A percentile compares a stretch with the other conserved stretches of the same genome.
Conservation (phyloP, 108 stramenopile genomes). For the Nitzschia palea region DNA sequence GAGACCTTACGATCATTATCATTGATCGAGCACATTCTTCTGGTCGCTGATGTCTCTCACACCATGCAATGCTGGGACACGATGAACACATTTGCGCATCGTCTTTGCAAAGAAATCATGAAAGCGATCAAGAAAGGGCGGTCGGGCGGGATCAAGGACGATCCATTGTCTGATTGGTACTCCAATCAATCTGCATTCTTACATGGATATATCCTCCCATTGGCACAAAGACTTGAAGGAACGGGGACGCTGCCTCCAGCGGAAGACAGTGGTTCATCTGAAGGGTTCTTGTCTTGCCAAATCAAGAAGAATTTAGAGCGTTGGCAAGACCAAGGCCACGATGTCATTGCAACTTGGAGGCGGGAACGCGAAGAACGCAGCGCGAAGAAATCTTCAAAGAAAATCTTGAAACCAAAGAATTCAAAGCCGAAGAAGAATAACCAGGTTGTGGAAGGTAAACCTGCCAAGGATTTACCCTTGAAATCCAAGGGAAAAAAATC, state of each 20-base stretch:
- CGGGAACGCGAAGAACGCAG: not conserved
- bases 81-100: slow-evolving; percentile 59
- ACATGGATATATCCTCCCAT: slow-evolving; percentile 70
- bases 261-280: slow-evolving; percentile 2
- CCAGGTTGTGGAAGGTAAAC: no score
- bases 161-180: slow-evolving; percentile 68
- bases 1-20: not conserved
- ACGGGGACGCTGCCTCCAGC: slow-evolving; percentile 32
- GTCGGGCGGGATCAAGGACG: slow-evolving; percentile 35
- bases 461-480: no score
- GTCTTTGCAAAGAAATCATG: slow-evolving; percentile 57
- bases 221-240: slow-evolving; percentile 60
- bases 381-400: slow-evolving; percentile 2
- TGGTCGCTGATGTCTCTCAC: slow-evolving; percentile 70
- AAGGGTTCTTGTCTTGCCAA: slow-evolving; percentile 30
- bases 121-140: slow-evolving; percentile 45
- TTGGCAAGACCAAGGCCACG: slow-evolving; percentile 45
- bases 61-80: slow-evolving; percentile 71
- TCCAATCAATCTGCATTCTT: slow-evolving; percentile 78
- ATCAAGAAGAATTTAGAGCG: slow-evolving; percentile 41
- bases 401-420: not conserved
- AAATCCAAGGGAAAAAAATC: no score
- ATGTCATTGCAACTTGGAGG: slow-evolving; percentile 9
- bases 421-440: no score
- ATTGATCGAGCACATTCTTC: slow-evolving; percentile 66